Evolutionary conservation across 2,329 filamentous ascomycete species (phyloP), one percentile per base, ranked within the genome.

Genomic region (Clonostachys chloroleuca): DNA sequence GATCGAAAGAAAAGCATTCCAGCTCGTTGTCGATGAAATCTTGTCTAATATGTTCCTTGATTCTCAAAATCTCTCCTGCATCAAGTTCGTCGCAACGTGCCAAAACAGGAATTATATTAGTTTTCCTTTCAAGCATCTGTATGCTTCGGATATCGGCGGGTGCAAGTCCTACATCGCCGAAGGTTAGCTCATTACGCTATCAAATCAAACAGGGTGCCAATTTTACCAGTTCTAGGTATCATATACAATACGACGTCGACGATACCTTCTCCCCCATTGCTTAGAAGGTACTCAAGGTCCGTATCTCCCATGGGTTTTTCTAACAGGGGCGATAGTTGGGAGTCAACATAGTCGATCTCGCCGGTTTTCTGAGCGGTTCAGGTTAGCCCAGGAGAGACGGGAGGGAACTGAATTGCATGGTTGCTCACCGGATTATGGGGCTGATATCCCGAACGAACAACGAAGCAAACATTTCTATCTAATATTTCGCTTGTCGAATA

Each of bases 381-480:
- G 24, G 24, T 30, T 30, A 30, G 24, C 6, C 24, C 9, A 30
- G 24, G 10, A 30, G 24, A 30, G 8, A 30, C 4, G 24, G 24
- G 9, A 10, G 24, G 24, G 24, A 30, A 10, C 3, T 14, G 12
- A 8, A 39, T 39, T 39, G 14, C 36, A 18, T n/a, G 14, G 14
- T 39, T 18, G 14, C 14, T 39, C 12, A 18, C 14, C 17, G 36
- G 36, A 18, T 81, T 45, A 70, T 74, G 12, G 8, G 12, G 14
- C n/a, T n/a, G 59, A 12, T 40, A 40, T 40, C 84, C 84, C 12
- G 86, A 82, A 3, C 88, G 92, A 67, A 97, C 92, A 49, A 96
- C 84, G 61, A 99, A 96, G 64, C 90, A 96, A 6, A 99, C 69
- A 60, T 99, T 99, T 33, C 92, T 81, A 61, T 97, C 92, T 42